Evolutionary conservation across 176 grass and related monocot genomes (phyloP).

Genomic region (Saccharum officinarum): DNA sequence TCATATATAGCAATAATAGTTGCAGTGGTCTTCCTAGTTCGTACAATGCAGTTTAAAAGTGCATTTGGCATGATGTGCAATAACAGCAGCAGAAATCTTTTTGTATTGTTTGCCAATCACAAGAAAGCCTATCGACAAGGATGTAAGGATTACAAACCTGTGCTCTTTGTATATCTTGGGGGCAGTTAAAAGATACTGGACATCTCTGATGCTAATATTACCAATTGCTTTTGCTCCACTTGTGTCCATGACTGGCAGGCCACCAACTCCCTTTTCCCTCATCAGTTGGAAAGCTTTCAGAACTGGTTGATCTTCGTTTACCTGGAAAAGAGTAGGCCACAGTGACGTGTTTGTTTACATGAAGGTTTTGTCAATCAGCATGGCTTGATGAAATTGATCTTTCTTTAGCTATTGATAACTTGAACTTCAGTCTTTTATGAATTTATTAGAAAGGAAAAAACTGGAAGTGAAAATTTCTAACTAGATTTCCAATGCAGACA

Average conservation of each 20-base stretch:
- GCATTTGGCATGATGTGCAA: neutral
- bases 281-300: constrained; percentile 93
- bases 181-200: constrained; percentile 93
- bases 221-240: constrained; percentile 67
- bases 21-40: neutral
- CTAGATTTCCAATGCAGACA: neutral
- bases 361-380: neutral
- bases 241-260: constrained; percentile 82
- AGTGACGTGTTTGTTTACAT: neutral
- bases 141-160: constrained; percentile 54
- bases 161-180: constrained; percentile 96
- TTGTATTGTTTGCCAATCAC: neutral
- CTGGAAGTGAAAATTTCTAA: neutral
- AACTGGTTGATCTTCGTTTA: constrained; percentile 90
- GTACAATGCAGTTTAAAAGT: neutral
- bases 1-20: neutral
- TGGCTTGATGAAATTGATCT: neutral
- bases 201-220: constrained; percentile 98
- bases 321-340: constrained; percentile 36
- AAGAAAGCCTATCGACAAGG: neutral
- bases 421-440: neutral
- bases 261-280: constrained; percentile 86
- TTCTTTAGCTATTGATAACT: neutral
- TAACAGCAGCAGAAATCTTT: neutral
- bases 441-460: neutral